Conservation (phyloP, 306 rosid genomes). For the Vachellia collinsii region DNA sequence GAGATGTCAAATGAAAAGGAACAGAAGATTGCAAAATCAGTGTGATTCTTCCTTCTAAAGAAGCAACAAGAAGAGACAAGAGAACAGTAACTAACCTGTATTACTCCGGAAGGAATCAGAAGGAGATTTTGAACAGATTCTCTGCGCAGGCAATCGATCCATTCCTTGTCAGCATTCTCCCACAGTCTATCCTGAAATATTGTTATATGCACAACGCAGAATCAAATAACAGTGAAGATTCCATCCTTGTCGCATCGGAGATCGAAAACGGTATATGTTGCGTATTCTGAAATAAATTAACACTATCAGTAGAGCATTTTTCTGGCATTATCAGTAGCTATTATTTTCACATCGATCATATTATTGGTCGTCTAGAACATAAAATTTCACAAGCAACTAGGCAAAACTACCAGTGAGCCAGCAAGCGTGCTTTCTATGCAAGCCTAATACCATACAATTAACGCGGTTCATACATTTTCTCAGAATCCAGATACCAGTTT, state of each 20-base stretch:
- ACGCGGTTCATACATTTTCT: not conserved
- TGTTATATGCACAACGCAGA: constrained; percentile 4
- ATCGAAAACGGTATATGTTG: not conserved
- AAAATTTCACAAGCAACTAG: not conserved
- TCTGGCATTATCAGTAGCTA: not conserved
- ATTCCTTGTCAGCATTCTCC: constrained; percentile 73
- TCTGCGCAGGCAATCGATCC: constrained; percentile 76
- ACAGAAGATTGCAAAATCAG: constrained; percentile 27
- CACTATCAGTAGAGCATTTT: not conserved
- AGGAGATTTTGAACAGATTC: constrained; percentile 72
- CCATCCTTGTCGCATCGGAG: not conserved
- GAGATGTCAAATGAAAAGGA: constrained; percentile 22
- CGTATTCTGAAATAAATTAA: not conserved
- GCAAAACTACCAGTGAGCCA: not conserved
- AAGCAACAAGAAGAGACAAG: constrained; percentile 12
- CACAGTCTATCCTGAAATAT: constrained; percentile 67
- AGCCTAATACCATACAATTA: not conserved
- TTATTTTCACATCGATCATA: not conserved
- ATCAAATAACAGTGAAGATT: not conserved
- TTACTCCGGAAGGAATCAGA: constrained; percentile 73
- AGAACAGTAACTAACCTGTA: constrained; percentile 53
- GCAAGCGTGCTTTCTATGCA: not conserved
- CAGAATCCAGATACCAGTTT: not conserved
- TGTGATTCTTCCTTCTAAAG: constrained; percentile 3
- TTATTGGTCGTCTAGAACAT: not conserved